Conservation (phyloP, 2,329 filamentous ascomycete species). For the Annulohypoxylon truncatum region DNA sequence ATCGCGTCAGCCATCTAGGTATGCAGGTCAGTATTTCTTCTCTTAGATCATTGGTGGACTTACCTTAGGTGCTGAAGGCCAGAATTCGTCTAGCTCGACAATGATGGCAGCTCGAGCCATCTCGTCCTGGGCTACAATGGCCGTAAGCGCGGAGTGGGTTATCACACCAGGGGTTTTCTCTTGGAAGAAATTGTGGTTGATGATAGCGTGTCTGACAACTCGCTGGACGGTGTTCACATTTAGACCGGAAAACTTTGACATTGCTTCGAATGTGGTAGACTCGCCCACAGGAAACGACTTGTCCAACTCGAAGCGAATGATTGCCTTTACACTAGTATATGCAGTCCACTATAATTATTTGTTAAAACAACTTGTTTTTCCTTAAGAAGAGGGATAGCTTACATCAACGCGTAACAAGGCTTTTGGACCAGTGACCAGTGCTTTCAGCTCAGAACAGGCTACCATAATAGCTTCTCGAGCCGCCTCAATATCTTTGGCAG, state of each 20-base stretch:
- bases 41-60: neutral
- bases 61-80: conserved; percentile 39
- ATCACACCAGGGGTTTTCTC: conserved; percentile 47
- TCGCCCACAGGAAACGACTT: conserved; percentile 35
- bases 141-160: conserved; percentile 44
- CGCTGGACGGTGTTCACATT: conserved; percentile 37
- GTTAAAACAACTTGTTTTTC: neutral
- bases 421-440: conserved; percentile 37
- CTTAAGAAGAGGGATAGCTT: neutral
- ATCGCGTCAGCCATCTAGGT: conserved; percentile 44
- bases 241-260: conserved; percentile 36
- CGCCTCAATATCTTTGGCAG: conserved; percentile 25
- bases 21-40: neutral
- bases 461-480: conserved; percentile 30
- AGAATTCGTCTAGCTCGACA: conserved; percentile 44
- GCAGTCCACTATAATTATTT: conserved; percentile 33
- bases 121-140: conserved; percentile 34
- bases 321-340: conserved; percentile 36
- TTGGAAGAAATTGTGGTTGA: conserved; percentile 49
- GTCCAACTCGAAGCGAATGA: conserved; percentile 39
- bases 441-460: conserved; percentile 38
- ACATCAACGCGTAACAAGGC: conserved; percentile 30
- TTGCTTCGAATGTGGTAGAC: conserved; percentile 32
- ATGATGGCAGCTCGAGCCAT: conserved; percentile 39
- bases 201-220: conserved; percentile 48